These are phyloP conservation scores for Torulaspora microellipsoides DNA, from an alignment of 805 yeast species.

Conservation along the genomic window DNA sequence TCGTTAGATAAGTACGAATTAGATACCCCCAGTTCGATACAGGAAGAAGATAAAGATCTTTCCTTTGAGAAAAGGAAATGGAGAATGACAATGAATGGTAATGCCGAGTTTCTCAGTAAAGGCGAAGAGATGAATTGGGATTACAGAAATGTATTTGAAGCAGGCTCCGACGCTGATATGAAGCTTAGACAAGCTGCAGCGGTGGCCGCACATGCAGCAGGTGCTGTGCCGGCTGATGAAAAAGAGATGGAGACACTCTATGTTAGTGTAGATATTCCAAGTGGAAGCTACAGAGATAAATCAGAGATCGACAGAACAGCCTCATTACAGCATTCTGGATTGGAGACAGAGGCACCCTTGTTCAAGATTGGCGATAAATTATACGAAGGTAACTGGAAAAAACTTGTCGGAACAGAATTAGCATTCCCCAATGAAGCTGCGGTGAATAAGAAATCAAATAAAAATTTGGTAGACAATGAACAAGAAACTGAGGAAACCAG, in stretches of 20 bases:
- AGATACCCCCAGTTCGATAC: conserved; percentile 6
- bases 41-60: conserved; percentile 13
- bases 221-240: conserved; percentile 23
- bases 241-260: conserved; percentile 44
- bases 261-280: conserved; percentile 51
- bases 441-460: conserved; percentile 13
- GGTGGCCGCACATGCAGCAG: conserved; percentile 17
- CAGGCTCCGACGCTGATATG: conserved; percentile 86
- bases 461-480: conserved; percentile 1
- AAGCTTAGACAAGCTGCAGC: conserved; percentile 43
- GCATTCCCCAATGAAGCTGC: conserved; percentile 33
- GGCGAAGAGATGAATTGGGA: conserved; percentile 97
- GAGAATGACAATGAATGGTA: conserved; percentile 66
- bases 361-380: conserved; percentile 54
- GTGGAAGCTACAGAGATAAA: conserved; percentile 31
- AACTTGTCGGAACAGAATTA: conserved; percentile 72
- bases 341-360: conserved; percentile 51
- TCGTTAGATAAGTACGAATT: conserved; percentile 62
- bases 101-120: conserved; percentile 57
- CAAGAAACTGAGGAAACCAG: conserved; percentile 15
- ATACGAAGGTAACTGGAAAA: conserved; percentile 73
- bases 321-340: conserved; percentile 50
- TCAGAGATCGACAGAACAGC: conserved; percentile 37
- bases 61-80: conserved; percentile 41
- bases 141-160: conserved; percentile 70